Percentiles rank a stretch among this genome's conserved stretches.
Evolutionary conservation across 495 filamentous ascomycete species (phyloP).

Genomic region (Letharia lupina): DNA sequence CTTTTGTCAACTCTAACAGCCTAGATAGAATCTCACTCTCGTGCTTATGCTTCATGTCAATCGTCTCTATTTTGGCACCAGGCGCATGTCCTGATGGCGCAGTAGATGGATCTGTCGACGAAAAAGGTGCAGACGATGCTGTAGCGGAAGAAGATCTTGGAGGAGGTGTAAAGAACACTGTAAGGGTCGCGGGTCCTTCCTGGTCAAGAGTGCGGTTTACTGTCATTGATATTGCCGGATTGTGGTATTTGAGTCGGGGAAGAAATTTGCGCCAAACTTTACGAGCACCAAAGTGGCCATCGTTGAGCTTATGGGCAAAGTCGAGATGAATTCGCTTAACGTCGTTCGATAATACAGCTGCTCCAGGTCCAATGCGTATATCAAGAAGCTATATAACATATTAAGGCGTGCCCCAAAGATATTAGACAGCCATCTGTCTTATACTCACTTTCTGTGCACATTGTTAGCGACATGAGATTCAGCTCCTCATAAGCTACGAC

Average conservation of each 20-base stretch:
- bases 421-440: neutral
- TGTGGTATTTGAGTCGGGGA: slow-evolving; percentile 86
- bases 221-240: slow-evolving; percentile 75
- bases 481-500: slow-evolving; percentile 39
- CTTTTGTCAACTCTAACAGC: slow-evolving; percentile 61
- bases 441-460: slow-evolving; percentile 34
- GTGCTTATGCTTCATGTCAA: slow-evolving; percentile 56
- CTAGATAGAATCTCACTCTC: slow-evolving; percentile 58
- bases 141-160: slow-evolving; percentile 26
- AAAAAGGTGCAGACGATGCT: slow-evolving; percentile 25
- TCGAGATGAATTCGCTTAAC: slow-evolving; percentile 78
- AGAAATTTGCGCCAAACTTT: slow-evolving; percentile 84
- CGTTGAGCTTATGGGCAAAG: slow-evolving; percentile 57
- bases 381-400: slow-evolving; percentile 51
- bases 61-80: slow-evolving; percentile 37
- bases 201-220: slow-evolving; percentile 57
- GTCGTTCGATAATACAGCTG: slow-evolving; percentile 65
- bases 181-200: slow-evolving; percentile 55
- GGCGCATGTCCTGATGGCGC: slow-evolving; percentile 23
- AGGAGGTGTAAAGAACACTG: slow-evolving; percentile 57
- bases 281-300: slow-evolving; percentile 72
- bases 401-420: slow-evolving; percentile 12
- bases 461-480: slow-evolving; percentile 22
- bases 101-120: slow-evolving; percentile 24
- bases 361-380: slow-evolving; percentile 69